Evolutionary conservation across 2,329 filamentous ascomycete species (phyloP).

Genomic region (Hypoxylon sp.): DNA sequence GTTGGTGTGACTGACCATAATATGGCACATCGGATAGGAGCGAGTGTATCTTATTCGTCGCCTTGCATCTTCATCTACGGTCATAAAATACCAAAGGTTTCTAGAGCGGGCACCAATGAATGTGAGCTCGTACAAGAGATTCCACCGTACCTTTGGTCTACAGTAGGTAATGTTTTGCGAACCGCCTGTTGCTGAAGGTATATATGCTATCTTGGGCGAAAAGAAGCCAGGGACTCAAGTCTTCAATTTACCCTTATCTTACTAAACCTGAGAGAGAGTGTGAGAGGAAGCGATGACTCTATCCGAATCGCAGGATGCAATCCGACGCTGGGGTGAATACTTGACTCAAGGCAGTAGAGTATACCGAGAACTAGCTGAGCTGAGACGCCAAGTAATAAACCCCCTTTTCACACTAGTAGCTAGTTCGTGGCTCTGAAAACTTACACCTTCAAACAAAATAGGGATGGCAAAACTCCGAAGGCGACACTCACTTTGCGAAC

Average conservation of each 20-base stretch:
- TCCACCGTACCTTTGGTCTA: neutral
- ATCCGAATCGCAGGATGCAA: neutral
- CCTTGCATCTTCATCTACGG: no score
- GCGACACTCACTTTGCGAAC: slow-evolving; percentile 60
- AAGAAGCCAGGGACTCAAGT: no score
- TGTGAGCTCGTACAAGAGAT: neutral
- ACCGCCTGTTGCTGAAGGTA: no score
- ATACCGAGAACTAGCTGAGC: neutral
- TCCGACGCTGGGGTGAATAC: neutral
- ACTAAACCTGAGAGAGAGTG: neutral
- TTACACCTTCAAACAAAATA: slow-evolving; percentile 42
- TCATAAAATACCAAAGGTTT: no score
- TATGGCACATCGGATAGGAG: no score
- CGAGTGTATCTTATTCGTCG: no score
- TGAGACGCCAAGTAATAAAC: neutral
- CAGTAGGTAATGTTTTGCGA: no score
- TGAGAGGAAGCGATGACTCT: neutral
- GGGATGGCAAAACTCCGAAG: slow-evolving; percentile 62
- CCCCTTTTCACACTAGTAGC: neutral
- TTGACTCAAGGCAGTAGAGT: neutral
- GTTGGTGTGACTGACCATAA: neutral
- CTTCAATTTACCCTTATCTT: neutral
- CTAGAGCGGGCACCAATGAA: neutral
- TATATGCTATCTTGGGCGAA: neutral
- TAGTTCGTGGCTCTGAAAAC: neutral